Evolutionary conservation across 2,329 filamentous ascomycete genomes (phyloP).

Genomic region (Purpureocillium lavendulum): DNA sequence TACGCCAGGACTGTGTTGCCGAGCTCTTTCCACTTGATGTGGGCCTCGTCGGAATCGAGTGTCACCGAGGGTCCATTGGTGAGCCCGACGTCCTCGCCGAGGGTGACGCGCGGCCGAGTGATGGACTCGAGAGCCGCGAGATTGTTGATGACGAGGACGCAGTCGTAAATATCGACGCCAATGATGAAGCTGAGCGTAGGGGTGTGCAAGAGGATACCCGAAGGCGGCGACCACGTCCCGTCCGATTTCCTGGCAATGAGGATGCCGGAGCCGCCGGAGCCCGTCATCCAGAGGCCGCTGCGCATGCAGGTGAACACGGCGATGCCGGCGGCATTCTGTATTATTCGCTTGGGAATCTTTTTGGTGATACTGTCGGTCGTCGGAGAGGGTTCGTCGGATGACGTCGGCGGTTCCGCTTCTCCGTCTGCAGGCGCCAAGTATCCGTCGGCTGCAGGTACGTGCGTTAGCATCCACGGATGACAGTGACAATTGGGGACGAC

Average conservation of each 20-base stretch:
- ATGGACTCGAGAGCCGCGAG: conserved; percentile 77
- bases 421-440: conserved; percentile 39
- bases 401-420: conserved; percentile 8
- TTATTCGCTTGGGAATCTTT: conserved; percentile 79
- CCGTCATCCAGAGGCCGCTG: conserved; percentile 83
- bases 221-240: conserved; percentile 85
- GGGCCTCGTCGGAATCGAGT: conserved; percentile 41
- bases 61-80: conserved; percentile 65
- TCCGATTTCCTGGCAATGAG: conserved; percentile 77
- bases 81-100: conserved; percentile 74
- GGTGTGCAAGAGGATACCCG: conserved; percentile 84
- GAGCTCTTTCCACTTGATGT: conserved; percentile 42
- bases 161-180: conserved; percentile 93
- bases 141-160: conserved; percentile 86
- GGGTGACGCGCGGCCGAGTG: conserved; percentile 66
- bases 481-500: too few species aligned
- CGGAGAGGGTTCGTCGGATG: conserved; percentile 30
- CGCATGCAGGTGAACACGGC: conserved; percentile 96
- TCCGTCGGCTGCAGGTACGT: conserved; percentile 37
- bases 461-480: too few species aligned
- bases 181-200: conserved; percentile 82
- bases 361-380: conserved; percentile 51
- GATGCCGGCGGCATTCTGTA: conserved; percentile 81
- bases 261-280: conserved; percentile 82
- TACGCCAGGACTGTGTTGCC: conserved; percentile 49